A percentile compares a stretch with the other conserved stretches of the same genome.
phyloP scores from a whole-genome alignment of 1,284 basidiomycete genomes.

The Fomitopsis schrenkii region DNA sequence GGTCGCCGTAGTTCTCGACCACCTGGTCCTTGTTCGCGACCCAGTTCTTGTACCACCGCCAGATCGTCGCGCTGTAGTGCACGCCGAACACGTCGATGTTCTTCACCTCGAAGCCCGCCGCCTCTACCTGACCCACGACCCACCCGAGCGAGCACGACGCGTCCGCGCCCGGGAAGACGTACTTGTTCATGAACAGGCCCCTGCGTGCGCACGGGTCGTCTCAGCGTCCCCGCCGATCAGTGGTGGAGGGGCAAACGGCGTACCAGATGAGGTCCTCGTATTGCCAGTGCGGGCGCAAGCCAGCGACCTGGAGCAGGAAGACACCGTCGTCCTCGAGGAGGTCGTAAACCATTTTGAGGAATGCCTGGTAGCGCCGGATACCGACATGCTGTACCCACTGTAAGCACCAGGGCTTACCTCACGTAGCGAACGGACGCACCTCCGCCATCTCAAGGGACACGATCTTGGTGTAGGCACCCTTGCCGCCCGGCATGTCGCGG shows the following conservation, averaged over 20 bases:
- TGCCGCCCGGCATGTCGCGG: conserved; percentile 83
- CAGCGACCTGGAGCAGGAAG: conserved; percentile 96
- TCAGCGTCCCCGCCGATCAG: not conserved
- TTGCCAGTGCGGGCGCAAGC: conserved; percentile 92
- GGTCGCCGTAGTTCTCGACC: conserved; percentile 85
- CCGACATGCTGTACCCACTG: conserved; percentile 75
- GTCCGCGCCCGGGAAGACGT: conserved; percentile 97
- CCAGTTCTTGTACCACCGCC: conserved; percentile 97
- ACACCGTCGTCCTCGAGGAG: conserved; percentile 93
- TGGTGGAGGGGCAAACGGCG: not conserved
- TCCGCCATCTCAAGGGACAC: conserved; percentile 99
- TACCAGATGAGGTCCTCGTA: conserved; percentile 97
- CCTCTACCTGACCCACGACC: conserved; percentile 87
- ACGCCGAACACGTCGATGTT: conserved; percentile 94
- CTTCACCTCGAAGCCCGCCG: conserved; percentile 95
- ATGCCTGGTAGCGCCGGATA: conserved; percentile 87
- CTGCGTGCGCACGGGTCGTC: conserved; percentile 26
- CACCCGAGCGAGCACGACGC: conserved; percentile 93
- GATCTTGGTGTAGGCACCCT: conserved; percentile 90
- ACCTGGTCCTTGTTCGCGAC: conserved; percentile 87
- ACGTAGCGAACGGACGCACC: conserved; percentile 33
- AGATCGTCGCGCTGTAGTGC: conserved; percentile 95
- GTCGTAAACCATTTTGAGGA: conserved; percentile 90
- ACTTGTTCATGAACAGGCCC: conserved; percentile 95
- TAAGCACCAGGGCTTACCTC: not conserved